Base-by-base conservation (phyloP, 2,329 filamentous ascomycete species). In the Aspergillus hortae region DNA sequence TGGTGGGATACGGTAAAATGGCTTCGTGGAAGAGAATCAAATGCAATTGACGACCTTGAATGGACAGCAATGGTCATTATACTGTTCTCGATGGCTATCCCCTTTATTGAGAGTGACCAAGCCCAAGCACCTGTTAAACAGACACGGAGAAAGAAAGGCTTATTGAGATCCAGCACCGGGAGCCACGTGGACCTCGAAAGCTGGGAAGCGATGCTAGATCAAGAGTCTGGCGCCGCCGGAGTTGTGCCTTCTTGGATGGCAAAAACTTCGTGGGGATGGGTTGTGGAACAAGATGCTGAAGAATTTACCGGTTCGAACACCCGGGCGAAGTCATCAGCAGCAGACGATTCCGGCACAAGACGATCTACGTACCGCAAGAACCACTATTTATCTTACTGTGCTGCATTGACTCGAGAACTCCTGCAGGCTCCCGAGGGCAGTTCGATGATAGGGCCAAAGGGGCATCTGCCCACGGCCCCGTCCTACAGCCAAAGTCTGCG, bases 1-100 rank as follows among this genome's bases (percentile, higher is more conserved):
- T 92, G 88, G 87, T 88, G 88, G 80, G 85, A 89, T 64, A 78
- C 83, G 17, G 80, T 88, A 70, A 82, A 84, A 55, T 92, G 88
- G 88, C 74, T 89, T 38, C 73, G 74, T 36, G 57, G 70, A 10
- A 77, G 79, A 51, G 74, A 77, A 4, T 70, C 78, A 4, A 64
- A 74, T 6, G 66, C 77, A 12, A 68, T 71, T 38, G 35, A 38
- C 3, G 79, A 87, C 55, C 52, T 74, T 1, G 89, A 92, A 67
- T 92, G 88, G 88, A 87, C 86, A 4, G 82, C 85, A 2, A 67
- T 88, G 44, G 77, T 84, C 3, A 77, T 88, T 9, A 75, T 87
- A 9, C 68, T 92, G 3, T 79, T 90, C 43, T 75, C 82, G 3
- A 77, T 88, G 52, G 87, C 83, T 47, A 70, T 90, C 14, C 80